These are phyloP conservation scores for Chaetoceros tenuissimus DNA, from an alignment of 108 stramenopile species.

Conservation along the genomic window DNA sequence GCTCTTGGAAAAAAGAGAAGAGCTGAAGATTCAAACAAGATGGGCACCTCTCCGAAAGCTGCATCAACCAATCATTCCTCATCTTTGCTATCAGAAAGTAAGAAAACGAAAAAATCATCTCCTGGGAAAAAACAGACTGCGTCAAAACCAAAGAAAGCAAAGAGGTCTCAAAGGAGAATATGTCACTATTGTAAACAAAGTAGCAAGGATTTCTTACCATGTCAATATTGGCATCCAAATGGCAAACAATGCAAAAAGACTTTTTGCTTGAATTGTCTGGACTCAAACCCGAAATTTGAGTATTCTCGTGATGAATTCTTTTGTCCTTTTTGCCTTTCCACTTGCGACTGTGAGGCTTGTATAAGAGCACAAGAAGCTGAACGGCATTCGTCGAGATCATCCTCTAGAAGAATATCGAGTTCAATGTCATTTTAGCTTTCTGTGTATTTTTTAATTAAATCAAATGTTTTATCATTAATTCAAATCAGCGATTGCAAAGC, in stretches of 20 bases:
- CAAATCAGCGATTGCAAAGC: conserved; percentile 26
- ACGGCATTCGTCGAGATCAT: neutral
- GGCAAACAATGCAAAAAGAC: neutral
- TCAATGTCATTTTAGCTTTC: conserved; percentile 1
- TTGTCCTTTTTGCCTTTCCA: neutral
- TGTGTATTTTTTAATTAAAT: neutral
- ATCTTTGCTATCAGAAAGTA: too few relatives aligned
- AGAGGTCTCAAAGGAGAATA: too few relatives aligned
- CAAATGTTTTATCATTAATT: conserved; percentile 1
- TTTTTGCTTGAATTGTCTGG: neutral
- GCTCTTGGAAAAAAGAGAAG: too few relatives aligned
- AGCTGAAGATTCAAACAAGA: too few relatives aligned
- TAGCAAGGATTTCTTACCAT: neutral
- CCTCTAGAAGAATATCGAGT: neutral
- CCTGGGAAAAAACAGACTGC: too few relatives aligned
- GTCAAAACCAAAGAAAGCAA: too few relatives aligned
- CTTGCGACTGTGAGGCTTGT: neutral
- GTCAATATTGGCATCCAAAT: neutral
- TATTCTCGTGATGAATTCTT: neutral
- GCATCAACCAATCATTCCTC: too few relatives aligned
- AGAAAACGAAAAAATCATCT: too few relatives aligned
- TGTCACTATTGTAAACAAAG: neutral
- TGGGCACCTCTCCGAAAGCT: too few relatives aligned
- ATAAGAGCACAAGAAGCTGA: neutral
- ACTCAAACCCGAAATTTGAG: neutral